A percentile compares a stretch with the other conserved stretches of the same genome.
phyloP scores from a whole-genome alignment of 345 rosid genomes.

The Ceriops tagal region DNA sequence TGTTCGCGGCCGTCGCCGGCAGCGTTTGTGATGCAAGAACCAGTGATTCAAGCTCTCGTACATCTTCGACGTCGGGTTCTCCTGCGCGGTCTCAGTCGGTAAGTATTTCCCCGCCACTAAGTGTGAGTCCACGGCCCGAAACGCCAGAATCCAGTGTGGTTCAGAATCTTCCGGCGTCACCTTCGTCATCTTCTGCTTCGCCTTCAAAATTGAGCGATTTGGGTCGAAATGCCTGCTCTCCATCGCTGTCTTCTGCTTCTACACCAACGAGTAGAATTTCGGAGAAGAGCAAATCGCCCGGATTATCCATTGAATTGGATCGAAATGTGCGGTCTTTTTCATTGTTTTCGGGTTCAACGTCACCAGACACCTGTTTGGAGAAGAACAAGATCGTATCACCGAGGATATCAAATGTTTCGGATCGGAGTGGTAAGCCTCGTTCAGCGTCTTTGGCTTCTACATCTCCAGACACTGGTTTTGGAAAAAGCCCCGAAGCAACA shows the following conservation, averaged over 20 bases:
- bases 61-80: constrained; percentile 70
- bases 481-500: constrained; percentile 29
- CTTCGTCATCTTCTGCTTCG: constrained; percentile 8
- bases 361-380: constrained; percentile 42
- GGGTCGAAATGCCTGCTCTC: neutral
- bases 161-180: constrained; percentile 21
- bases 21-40: constrained; percentile 38
- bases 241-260: constrained; percentile 21
- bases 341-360: constrained; percentile 39
- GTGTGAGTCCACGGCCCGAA: constrained; percentile 54
- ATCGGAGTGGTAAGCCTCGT: constrained; percentile 33
- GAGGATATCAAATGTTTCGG: constrained; percentile 26
- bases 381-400: constrained; percentile 19
- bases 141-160: constrained; percentile 32
- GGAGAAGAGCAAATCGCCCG: constrained; percentile 25
- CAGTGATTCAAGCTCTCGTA: constrained; percentile 52
- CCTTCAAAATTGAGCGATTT: constrained; percentile 6
- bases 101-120: constrained; percentile 77
- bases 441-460: constrained; percentile 44
- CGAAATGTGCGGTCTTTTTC: constrained; percentile 40
- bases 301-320: constrained; percentile 26
- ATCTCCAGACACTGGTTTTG: constrained; percentile 44
- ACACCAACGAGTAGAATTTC: constrained; percentile 32
- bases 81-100: constrained; percentile 73
- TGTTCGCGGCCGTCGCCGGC: constrained; percentile 32